These are phyloP conservation scores for Ceratobasidium sp. DNA, from an alignment of 1,284 basidiomycete genomes.

Conservation along the genomic window DNA sequence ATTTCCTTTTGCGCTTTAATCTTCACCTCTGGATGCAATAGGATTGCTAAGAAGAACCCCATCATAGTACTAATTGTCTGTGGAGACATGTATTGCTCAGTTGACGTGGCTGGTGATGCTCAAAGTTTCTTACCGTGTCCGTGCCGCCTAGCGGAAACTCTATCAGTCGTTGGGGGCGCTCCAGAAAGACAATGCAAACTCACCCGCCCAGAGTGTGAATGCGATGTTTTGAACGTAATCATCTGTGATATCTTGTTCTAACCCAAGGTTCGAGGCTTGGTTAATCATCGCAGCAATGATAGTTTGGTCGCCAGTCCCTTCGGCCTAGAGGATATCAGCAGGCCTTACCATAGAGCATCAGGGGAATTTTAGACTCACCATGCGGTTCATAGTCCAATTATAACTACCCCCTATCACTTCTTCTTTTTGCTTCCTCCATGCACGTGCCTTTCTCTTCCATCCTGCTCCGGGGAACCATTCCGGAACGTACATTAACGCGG, in stretches of 20 bases:
- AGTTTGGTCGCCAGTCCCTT: constrained; percentile 15
- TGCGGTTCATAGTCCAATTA: background rate
- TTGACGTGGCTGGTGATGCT: no score
- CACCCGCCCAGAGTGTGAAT: background rate
- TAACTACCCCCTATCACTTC: background rate
- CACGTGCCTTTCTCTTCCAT: constrained; percentile 21
- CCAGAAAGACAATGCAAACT: background rate
- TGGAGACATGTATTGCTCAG: background rate
- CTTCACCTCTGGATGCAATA: constrained; percentile 45
- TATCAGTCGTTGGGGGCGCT: no score
- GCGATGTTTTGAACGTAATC: constrained; percentile 15
- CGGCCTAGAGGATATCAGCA: no score
- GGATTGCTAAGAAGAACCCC: constrained; percentile 53
- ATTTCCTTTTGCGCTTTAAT: constrained; percentile 34
- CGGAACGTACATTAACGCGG: constrained; percentile 20
- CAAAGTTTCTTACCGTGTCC: constrained; percentile 13
- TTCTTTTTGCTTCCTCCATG: constrained; percentile 36
- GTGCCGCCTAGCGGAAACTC: constrained; percentile 15
- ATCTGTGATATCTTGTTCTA: background rate
- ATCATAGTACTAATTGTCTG: constrained; percentile 17
- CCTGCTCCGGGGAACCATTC: constrained; percentile 31
- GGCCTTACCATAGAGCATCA: no score
- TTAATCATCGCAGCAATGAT: constrained; percentile 2
- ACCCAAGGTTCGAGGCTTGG: background rate
- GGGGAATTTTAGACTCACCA: background rate